Evolutionary conservation across 148 eudicot genomes (phyloP).

Genomic region (Rhododendron mucronatum): DNA sequence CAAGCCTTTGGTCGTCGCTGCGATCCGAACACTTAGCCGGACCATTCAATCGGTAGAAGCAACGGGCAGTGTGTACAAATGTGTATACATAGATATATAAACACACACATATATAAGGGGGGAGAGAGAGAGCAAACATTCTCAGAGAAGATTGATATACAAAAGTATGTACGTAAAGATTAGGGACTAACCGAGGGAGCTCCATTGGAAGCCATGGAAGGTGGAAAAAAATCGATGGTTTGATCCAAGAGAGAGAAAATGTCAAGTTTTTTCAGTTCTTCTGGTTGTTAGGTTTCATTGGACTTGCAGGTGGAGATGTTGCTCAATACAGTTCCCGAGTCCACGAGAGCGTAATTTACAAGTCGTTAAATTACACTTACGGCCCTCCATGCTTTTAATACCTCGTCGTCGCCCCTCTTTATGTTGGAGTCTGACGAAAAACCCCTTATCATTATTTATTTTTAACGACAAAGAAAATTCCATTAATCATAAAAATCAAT

Average conservation of each 20-base stretch:
- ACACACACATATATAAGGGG: neutral
- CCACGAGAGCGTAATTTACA: neutral
- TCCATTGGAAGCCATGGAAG: slow-evolving; percentile 57
- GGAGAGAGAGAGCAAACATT: neutral
- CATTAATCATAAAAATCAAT: too few species aligned
- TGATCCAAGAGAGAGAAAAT: neutral
- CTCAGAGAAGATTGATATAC: neutral
- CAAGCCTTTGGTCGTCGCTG: neutral
- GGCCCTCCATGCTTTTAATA: neutral
- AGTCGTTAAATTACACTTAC: neutral
- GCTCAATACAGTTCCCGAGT: neutral
- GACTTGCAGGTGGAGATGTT: slow-evolving; percentile 10
- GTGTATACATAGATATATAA: too few species aligned
- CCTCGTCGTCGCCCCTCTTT: neutral
- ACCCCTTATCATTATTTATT: neutral
- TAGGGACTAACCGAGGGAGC: slow-evolving; percentile 34
- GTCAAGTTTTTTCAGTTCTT: neutral
- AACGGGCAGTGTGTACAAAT: neutral
- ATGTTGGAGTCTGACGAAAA: neutral
- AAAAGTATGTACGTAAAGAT: neutral
- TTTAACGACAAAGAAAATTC: too few species aligned
- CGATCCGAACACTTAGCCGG: neutral
- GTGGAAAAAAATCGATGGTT: neutral
- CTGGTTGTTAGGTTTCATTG: slow-evolving; percentile 13
- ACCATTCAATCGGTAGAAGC: neutral